A percentile compares a stretch with the other conserved stretches of the same genome.
Conservation (phyloP, 192 early-diverging fungal genomes). For the Phycomyces nitens region DNA sequence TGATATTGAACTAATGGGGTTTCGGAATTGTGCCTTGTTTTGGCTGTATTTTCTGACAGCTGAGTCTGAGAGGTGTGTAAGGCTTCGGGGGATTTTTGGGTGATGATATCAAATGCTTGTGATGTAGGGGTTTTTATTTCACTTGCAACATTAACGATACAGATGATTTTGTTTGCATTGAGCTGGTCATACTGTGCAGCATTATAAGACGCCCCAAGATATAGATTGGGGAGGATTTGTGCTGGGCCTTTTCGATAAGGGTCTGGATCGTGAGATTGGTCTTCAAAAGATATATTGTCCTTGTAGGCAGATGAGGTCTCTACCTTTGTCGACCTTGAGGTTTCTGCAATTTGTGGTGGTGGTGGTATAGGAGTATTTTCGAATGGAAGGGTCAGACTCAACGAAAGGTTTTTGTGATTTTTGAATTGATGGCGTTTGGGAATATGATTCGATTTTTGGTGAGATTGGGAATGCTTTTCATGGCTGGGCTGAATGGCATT, state of each 20-base stretch:
- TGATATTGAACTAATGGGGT: constrained; percentile 47
- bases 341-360: too few relatives aligned
- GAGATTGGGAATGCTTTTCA: too few relatives aligned
- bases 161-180: constrained; percentile 44
- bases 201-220: constrained; percentile 61
- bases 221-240: constrained; percentile 59
- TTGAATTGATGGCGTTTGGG: too few relatives aligned
- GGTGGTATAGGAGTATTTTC: too few relatives aligned
- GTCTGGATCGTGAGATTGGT: background rate
- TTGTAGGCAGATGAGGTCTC: too few relatives aligned
- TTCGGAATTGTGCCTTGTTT: background rate
- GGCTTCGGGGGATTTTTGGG: background rate
- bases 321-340: too few relatives aligned
- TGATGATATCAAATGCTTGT: background rate
- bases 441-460: too few relatives aligned
- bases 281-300: too few relatives aligned
- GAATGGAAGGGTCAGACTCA: too few relatives aligned
- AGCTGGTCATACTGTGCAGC: constrained; percentile 49
- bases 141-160: constrained; percentile 71
- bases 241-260: constrained; percentile 59
- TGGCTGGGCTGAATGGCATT: too few relatives aligned
- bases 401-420: too few relatives aligned
- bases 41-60: too few relatives aligned
- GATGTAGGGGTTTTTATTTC: constrained; percentile 45
- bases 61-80: background rate